Evolutionary conservation across 2,329 filamentous ascomycete species (phyloP).

Genomic region (Graphilbum fragrans): DNA sequence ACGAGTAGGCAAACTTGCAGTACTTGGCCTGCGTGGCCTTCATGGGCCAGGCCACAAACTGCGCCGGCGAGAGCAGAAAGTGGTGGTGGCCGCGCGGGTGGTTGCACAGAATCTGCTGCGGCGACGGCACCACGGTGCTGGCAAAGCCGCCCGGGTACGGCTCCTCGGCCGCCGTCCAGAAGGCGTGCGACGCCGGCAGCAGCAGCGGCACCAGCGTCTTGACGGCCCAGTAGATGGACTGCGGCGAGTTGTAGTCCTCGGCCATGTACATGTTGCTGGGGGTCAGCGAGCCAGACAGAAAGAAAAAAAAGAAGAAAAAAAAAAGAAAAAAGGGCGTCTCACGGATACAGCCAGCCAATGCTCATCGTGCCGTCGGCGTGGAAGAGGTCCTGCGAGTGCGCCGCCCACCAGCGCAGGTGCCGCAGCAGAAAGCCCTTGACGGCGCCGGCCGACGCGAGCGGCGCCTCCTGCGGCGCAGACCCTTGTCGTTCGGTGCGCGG

Average conservation of each 20-base stretch:
- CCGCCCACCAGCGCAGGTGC: slow-evolving; percentile 30
- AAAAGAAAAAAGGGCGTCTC: neutral
- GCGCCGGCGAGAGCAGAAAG: slow-evolving; percentile 23
- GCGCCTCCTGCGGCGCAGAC: too few relatives aligned
- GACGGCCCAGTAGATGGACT: slow-evolving; percentile 41
- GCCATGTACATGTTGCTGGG: slow-evolving; percentile 37
- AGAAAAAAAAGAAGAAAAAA: neutral
- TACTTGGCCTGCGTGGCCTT: slow-evolving; percentile 25
- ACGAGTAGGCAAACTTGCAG: slow-evolving; percentile 28
- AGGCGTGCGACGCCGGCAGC: slow-evolving; percentile 22
- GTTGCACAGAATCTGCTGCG: slow-evolving; percentile 28
- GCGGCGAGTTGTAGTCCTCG: slow-evolving; percentile 45
- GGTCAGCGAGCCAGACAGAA: neutral
- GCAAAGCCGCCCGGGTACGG: slow-evolving; percentile 16
- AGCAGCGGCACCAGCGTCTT: slow-evolving; percentile 33
- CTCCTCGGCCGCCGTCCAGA: slow-evolving; percentile 30
- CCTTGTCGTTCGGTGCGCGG: too few relatives aligned
- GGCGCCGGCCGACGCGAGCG: slow-evolving; percentile 20
- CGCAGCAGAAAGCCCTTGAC: slow-evolving; percentile 29
- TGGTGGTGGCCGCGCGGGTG: slow-evolving; percentile 17
- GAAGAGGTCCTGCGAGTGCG: slow-evolving; percentile 22
- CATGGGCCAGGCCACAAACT: slow-evolving; percentile 19
- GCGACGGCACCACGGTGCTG: slow-evolving; percentile 6
- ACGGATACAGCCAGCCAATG: slow-evolving; percentile 21
- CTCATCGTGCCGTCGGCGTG: slow-evolving; percentile 28